These are phyloP conservation scores for Ilex paraguariensis DNA, from an alignment of 305 asterid genomes.

Conservation along the genomic window DNA sequence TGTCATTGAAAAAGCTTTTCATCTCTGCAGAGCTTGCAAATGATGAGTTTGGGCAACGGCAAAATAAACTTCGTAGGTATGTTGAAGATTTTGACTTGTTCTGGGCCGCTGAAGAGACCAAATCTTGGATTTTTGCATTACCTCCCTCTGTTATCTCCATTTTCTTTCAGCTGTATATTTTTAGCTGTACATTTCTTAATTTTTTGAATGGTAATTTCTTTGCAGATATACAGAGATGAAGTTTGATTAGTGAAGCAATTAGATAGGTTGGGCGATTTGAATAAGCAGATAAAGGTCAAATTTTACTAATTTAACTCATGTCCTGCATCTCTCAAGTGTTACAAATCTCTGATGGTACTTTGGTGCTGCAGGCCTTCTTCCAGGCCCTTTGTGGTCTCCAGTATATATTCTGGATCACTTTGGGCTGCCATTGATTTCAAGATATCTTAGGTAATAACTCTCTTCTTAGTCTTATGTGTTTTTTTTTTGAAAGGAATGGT, in stretches of 20 bases:
- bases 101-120: no score
- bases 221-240: slow-evolving; percentile 98
- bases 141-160: background rate
- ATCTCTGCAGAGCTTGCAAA: slow-evolving; percentile 46
- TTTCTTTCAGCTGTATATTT: background rate
- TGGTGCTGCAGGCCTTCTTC: slow-evolving; percentile 60
- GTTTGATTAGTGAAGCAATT: slow-evolving; percentile 68
- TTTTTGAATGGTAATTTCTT: background rate
- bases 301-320: slow-evolving; percentile 21
- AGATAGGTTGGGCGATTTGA: slow-evolving; percentile 32
- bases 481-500: no score
- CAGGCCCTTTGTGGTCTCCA: slow-evolving; percentile 63
- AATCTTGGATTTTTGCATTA: no score
- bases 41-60: slow-evolving; percentile 78
- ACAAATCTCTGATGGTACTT: slow-evolving; percentile 19
- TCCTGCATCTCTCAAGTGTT: no score
- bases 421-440: slow-evolving; percentile 71
- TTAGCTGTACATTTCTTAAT: background rate
- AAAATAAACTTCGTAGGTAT: slow-evolving; percentile 89
- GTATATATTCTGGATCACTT: slow-evolving; percentile 59
- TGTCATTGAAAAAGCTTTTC: no score
- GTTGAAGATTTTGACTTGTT: slow-evolving; percentile 11
- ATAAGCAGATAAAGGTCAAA: slow-evolving; percentile 44
- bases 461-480: background rate
- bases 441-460: slow-evolving; percentile 54